Base-by-base conservation (phyloP, 768 basidiomycete genomes). In the Lepiota venenata region DNA sequence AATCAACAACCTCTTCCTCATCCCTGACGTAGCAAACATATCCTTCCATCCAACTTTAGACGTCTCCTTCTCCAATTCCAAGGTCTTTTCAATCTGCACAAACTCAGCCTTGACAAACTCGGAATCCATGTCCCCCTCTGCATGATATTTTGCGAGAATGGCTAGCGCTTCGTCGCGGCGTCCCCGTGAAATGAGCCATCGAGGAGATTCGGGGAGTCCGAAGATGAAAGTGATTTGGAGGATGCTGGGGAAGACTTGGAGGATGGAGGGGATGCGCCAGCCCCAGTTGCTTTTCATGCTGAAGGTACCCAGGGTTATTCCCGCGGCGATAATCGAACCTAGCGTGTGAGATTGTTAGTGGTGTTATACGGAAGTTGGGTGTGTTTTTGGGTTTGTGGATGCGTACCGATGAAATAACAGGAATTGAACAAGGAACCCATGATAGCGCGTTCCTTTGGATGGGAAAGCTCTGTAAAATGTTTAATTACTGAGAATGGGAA, bases 261-360 rank as follows among this genome's bases (percentile, higher is more conserved):
- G 73, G 40, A 81, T 61, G n/a, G 83, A 80, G 0, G 84, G 85
- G 18, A 86, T 83, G n/a, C 85, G 75, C 85, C 85, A 87, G 10
- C 79, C 82, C 83, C 83, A 84, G 59, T 81, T 75, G 46, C 60
- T 77, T 0, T 60, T 44, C 74, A 87, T 82, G 8, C 69, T 56
- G 71, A 87, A 88, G 0, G 87, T 87, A 8, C 81, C 81, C 35
- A 86, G 78, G 0, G 84, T 88, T 1, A 79, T 72, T 2, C 76
- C 80, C 8, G 82, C 81, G 4, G 83, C 82, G 22, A 81, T 77
- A 55, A 85, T 79, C 47, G 82, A 72, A 20, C 83, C 83, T 71
- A 62, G 16, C 2, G 18, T 21, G 15, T 16, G 41, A n/a, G 9
- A 25, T n/a, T 12, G 22, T 55, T 27, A 18, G 18, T 22, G 10